A percentile compares a stretch with the other conserved stretches of the same genome.
Conservation (phyloP, 805 yeast genomes). For the Suhomyces sp. region DNA sequence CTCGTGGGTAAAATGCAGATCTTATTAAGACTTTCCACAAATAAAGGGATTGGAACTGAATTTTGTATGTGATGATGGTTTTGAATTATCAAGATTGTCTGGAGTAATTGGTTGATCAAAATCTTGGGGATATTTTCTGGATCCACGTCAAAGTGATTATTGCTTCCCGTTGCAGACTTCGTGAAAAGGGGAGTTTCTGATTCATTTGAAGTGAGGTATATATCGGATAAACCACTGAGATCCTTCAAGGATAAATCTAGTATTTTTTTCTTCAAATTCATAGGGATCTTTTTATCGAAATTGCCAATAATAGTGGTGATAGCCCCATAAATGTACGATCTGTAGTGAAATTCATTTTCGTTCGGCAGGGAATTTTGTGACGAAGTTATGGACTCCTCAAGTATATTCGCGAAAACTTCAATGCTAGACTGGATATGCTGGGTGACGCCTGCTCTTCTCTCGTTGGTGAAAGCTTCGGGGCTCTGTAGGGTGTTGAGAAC, state of each 20-base stretch:
- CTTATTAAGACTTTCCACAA: slow-evolving; percentile 29
- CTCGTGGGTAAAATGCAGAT: slow-evolving; percentile 45
- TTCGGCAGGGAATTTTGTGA: slow-evolving; percentile 1
- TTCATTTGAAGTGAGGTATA: neutral
- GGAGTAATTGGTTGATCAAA: slow-evolving; percentile 32
- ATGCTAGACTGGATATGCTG: slow-evolving; percentile 18
- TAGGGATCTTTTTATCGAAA: slow-evolving; percentile 26
- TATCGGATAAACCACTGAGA: slow-evolving; percentile 11
- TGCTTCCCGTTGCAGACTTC: too few species aligned
- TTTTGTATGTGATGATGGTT: slow-evolving; percentile 18
- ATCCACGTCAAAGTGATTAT: slow-evolving; percentile 13
- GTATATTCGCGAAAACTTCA: slow-evolving; percentile 17
- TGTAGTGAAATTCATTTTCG: slow-evolving; percentile 20
- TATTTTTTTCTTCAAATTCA: slow-evolving; percentile 15
- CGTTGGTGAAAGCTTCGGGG: slow-evolving; percentile 44
- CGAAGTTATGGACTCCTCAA: slow-evolving; percentile 15
- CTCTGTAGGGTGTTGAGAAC: slow-evolving; percentile 54
- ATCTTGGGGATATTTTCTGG: slow-evolving; percentile 18
- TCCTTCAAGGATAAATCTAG: slow-evolving; percentile 22
- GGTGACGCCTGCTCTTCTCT: slow-evolving; percentile 35
- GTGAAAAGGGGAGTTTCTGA: neutral
- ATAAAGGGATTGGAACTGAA: slow-evolving; percentile 19
- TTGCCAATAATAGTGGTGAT: slow-evolving; percentile 24
- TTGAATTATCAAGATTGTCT: slow-evolving; percentile 31
- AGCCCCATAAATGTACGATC: slow-evolving; percentile 29